Percentiles rank a stretch among this genome's conserved stretches.
Evolutionary conservation across 139 green algal genomes (phyloP).

Genomic region (Closterium sp.): DNA sequence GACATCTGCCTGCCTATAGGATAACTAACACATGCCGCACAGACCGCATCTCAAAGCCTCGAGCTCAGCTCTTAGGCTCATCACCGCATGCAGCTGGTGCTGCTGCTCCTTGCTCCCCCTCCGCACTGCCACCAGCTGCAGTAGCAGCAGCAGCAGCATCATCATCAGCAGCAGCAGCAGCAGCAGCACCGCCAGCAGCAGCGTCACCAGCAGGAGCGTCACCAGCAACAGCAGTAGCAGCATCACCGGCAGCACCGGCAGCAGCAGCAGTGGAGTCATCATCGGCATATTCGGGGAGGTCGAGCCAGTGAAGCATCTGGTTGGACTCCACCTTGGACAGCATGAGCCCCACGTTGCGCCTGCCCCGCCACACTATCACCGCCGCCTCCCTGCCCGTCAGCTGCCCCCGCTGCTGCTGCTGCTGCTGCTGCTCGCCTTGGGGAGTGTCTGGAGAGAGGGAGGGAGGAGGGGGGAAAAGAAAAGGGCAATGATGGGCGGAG

Average conservation of each 20-base stretch:
- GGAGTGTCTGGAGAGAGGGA: neutral
- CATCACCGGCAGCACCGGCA: neutral
- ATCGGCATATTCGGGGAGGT: neutral
- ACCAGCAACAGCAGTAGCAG: neutral
- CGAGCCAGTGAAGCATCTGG: slow-evolving; percentile 30
- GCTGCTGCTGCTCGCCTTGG: neutral
- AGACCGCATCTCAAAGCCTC: too few relatives aligned
- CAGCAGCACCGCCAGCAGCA: neutral
- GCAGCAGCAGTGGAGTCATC: neutral
- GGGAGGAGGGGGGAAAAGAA: too few relatives aligned
- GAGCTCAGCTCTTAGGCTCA: too few relatives aligned
- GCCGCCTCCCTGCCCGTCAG: slow-evolving; percentile 1
- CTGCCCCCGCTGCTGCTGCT: too few relatives aligned
- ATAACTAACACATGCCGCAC: too few relatives aligned
- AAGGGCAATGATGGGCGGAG: neutral
- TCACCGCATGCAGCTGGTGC: too few relatives aligned
- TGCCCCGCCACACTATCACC: slow-evolving; percentile 26
- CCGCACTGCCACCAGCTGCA: neutral
- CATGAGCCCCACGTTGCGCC: slow-evolving; percentile 8
- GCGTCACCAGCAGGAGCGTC: neutral
- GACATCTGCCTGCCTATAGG: too few relatives aligned
- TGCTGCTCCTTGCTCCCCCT: too few relatives aligned
- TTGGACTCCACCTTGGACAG: slow-evolving; percentile 25
- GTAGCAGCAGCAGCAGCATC: too few relatives aligned
- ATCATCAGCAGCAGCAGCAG: too few relatives aligned